phyloP scores from a whole-genome alignment of 176 grass and related monocot genomes.

The Oryza nivara region DNA sequence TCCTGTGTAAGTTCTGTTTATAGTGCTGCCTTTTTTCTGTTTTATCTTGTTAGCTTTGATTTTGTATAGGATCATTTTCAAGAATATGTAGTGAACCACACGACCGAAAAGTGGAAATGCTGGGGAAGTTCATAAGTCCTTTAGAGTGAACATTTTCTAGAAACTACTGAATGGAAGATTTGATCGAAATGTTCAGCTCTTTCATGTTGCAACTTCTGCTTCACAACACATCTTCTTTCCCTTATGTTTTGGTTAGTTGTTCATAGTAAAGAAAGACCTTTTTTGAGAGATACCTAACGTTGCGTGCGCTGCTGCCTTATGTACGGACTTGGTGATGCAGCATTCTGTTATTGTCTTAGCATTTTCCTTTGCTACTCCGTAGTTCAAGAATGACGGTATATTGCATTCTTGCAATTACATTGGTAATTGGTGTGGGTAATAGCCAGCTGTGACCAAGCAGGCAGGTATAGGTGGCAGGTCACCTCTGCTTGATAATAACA shows the following conservation, averaged over 20 bases:
- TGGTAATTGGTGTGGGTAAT: neutral
- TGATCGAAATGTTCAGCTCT: neutral
- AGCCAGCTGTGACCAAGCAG: neutral
- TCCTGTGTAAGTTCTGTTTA: slow-evolving; percentile 48
- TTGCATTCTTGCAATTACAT: neutral
- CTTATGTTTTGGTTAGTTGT: neutral
- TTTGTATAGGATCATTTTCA: slow-evolving; percentile 27
- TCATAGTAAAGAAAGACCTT: neutral
- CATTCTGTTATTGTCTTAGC: neutral
- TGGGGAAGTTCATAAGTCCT: slow-evolving; percentile 39
- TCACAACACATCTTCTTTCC: neutral
- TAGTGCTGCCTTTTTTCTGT: slow-evolving; percentile 26
- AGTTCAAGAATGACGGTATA: neutral
- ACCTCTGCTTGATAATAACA: neutral
- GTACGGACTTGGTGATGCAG: neutral
- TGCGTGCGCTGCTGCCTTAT: neutral
- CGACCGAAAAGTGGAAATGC: slow-evolving; percentile 7
- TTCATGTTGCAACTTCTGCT: neutral
- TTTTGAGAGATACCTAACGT: neutral
- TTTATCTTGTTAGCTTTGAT: slow-evolving; percentile 31
- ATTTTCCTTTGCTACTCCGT: neutral
- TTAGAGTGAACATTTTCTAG: slow-evolving; percentile 21
- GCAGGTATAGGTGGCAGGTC: neutral
- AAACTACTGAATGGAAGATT: slow-evolving; percentile 21
- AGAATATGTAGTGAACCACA: slow-evolving; percentile 30